phyloP scores from a whole-genome alignment of 495 filamentous ascomycete species.

The Podospora australis region DNA sequence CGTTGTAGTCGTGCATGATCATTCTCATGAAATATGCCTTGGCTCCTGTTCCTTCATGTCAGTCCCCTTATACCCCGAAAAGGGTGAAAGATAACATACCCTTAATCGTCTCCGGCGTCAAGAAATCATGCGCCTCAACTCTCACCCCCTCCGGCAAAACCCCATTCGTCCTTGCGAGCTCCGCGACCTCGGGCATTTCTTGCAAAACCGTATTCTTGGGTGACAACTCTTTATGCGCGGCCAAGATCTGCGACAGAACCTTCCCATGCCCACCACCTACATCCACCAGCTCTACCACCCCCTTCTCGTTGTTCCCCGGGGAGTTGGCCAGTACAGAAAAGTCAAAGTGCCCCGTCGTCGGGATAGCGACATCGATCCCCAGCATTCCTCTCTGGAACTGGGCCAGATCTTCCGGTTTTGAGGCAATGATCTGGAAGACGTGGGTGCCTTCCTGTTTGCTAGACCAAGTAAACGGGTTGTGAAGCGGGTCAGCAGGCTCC shows the following conservation, averaged over 20 bases:
- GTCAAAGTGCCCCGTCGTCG: slow-evolving; percentile 17
- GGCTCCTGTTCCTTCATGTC: neutral
- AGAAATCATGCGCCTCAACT: slow-evolving; percentile 14
- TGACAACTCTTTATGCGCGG: slow-evolving; percentile 4
- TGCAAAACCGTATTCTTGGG: slow-evolving; percentile 13
- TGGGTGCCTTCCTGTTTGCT: slow-evolving; percentile 14
- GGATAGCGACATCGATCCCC: slow-evolving; percentile 20
- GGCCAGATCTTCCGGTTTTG: slow-evolving; percentile 13
- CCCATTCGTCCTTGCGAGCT: slow-evolving; percentile 8
- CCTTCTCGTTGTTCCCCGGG: slow-evolving; percentile 7
- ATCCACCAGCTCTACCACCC: slow-evolving; percentile 16
- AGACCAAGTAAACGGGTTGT: slow-evolving; percentile 13
- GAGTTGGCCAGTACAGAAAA: slow-evolving; percentile 11
- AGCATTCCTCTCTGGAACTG: slow-evolving; percentile 16
- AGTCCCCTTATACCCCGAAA: neutral
- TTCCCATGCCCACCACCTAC: slow-evolving; percentile 16
- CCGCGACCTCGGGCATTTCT: slow-evolving; percentile 12
- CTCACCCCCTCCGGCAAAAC: slow-evolving; percentile 9
- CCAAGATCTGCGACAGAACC: slow-evolving; percentile 19
- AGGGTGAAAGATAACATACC: slow-evolving; percentile 6
- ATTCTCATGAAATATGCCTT: slow-evolving; percentile 43
- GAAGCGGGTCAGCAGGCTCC: slow-evolving; percentile 13
- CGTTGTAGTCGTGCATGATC: slow-evolving; percentile 47
- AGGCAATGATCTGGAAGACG: slow-evolving; percentile 16
- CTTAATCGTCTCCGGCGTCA: slow-evolving; percentile 13